Evolutionary conservation across 441 rosid genomes (phyloP).

Genomic region (Francoa sonchifolia): DNA sequence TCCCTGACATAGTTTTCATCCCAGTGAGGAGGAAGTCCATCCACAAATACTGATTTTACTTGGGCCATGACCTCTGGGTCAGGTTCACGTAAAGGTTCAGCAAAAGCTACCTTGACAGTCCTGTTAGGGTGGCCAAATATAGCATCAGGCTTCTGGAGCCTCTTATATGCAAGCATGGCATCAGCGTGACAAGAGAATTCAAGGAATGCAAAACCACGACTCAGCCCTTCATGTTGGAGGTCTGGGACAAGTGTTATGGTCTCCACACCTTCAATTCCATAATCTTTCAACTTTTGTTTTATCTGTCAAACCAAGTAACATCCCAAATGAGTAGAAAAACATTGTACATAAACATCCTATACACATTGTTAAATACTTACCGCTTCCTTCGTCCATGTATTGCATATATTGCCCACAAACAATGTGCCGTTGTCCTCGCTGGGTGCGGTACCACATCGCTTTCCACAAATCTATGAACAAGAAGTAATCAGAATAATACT

Average conservation of each 20-base stretch:
- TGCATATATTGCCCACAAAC: constrained; percentile 57
- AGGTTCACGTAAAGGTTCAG: constrained; percentile 56
- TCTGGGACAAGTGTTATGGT: constrained; percentile 49
- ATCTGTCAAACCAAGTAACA: constrained; percentile 28
- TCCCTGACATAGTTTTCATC: constrained; percentile 44
- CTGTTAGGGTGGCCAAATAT: constrained; percentile 54
- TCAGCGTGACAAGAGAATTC: constrained; percentile 53
- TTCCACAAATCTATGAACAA: constrained; percentile 43
- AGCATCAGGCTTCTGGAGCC: constrained; percentile 66
- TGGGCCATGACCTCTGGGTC: constrained; percentile 65
- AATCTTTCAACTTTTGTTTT: constrained; percentile 48
- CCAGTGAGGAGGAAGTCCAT: constrained; percentile 62
- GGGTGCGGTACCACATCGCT: constrained; percentile 53
- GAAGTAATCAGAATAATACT: constrained; percentile 4
- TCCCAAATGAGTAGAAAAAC: constrained; percentile 15
- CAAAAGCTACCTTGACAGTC: constrained; percentile 65
- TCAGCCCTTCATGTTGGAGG: constrained; percentile 49
- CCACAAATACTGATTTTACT: constrained; percentile 55
- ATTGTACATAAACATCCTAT: constrained; percentile 1
- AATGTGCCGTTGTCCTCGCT: constrained; percentile 61
- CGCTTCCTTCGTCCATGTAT: constrained; percentile 64
- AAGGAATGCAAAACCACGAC: constrained; percentile 65
- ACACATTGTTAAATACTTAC: constrained; percentile 28
- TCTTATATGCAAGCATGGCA: constrained; percentile 53
- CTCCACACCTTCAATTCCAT: constrained; percentile 43